Conservation (phyloP, 352 stramenopile genomes). For the Phytophthora citricola region DNA sequence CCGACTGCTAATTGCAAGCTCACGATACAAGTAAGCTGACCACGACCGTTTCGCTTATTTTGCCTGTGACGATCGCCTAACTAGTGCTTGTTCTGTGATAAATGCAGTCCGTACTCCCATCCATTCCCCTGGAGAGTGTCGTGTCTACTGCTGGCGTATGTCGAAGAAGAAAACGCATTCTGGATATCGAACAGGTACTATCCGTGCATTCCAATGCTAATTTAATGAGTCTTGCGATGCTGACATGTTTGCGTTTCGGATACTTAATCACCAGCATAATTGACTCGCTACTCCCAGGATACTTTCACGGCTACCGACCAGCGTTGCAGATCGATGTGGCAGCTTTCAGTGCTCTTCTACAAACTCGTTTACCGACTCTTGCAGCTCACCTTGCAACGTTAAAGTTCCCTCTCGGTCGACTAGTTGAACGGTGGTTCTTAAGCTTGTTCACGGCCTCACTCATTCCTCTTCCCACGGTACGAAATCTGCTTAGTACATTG, state of each 20-base stretch:
- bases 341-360: slow-evolving; percentile 58
- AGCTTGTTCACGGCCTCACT: slow-evolving; percentile 75
- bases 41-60: background rate
- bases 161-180: slow-evolving; percentile 83
- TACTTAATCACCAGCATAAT: slow-evolving; percentile 48
- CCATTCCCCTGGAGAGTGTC: slow-evolving; percentile 74
- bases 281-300: slow-evolving; percentile 71
- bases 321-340: slow-evolving; percentile 74
- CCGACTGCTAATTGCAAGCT: slow-evolving; percentile 70
- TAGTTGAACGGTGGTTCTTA: slow-evolving; percentile 78
- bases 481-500: slow-evolving; percentile 1
- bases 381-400: slow-evolving; percentile 58
- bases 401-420: slow-evolving; percentile 57
- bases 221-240: background rate
- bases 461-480: slow-evolving; percentile 74
- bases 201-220: background rate
- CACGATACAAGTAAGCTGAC: slow-evolving; percentile 70
- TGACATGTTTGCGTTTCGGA: slow-evolving; percentile 2
- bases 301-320: slow-evolving; percentile 81
- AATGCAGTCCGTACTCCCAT: slow-evolving; percentile 69
- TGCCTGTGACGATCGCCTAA: slow-evolving; percentile 1
- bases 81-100: background rate
- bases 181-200: slow-evolving; percentile 83
- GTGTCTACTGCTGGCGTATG: slow-evolving; percentile 74
- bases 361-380: slow-evolving; percentile 62